These are phyloP conservation scores for Mrakia hoshinonis DNA, from an alignment of 768 basidiomycete genomes.

Conservation along the genomic window DNA sequence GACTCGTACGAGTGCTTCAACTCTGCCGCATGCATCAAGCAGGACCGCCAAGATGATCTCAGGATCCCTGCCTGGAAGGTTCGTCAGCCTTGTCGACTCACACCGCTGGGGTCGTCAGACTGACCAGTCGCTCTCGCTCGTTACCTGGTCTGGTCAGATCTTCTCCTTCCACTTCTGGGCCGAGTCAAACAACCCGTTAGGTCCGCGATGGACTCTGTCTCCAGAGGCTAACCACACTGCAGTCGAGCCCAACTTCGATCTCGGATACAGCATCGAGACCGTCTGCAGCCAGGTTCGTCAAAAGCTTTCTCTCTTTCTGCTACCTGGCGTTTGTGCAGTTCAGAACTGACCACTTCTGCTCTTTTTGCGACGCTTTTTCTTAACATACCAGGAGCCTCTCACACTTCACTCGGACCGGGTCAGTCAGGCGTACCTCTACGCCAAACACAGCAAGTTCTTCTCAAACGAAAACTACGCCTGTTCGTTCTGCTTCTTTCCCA, in stretches of 20 bases:
- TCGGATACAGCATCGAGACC: background rate
- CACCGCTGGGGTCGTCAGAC: background rate
- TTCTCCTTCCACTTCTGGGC: background rate
- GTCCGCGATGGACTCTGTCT: background rate
- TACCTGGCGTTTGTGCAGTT: background rate
- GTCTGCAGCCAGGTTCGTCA: background rate
- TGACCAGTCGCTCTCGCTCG: background rate
- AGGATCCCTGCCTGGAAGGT: background rate
- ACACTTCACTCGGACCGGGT: background rate
- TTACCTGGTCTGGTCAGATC: background rate
- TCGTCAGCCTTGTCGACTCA: background rate
- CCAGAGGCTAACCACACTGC: background rate
- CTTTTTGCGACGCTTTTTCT: background rate
- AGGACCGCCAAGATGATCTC: background rate
- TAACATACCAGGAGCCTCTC: background rate
- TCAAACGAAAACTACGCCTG: background rate
- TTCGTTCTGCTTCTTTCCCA: background rate
- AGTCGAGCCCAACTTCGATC: slow-evolving; percentile 5
- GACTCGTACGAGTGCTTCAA: background rate
- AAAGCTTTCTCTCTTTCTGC: no score
- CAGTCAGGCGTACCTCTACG: background rate
- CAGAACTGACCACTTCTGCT: background rate
- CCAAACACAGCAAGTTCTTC: background rate
- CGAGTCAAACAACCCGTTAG: background rate
- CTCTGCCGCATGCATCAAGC: background rate